Conservation (phyloP, 176 grass and related monocot species). For the Rhynchospora pubera region DNA sequence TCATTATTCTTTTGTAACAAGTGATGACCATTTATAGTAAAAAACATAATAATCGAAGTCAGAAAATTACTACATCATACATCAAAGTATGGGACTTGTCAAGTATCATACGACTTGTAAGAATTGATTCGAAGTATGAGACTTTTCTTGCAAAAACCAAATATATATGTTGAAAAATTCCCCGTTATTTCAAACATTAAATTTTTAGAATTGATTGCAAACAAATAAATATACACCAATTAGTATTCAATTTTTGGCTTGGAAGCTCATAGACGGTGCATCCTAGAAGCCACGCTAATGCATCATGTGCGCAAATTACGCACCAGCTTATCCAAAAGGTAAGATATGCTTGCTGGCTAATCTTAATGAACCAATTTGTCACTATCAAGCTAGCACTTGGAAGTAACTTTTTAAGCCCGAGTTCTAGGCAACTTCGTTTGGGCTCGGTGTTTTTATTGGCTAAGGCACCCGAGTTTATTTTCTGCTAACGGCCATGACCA, state of each 20-base stretch:
- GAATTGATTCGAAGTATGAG: too few relatives aligned
- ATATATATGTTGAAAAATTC: too few relatives aligned
- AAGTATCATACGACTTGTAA: too few relatives aligned
- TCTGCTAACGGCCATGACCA: not conserved
- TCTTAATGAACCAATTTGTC: not conserved
- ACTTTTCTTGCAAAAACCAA: too few relatives aligned
- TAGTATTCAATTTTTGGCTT: not conserved
- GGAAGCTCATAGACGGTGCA: not conserved
- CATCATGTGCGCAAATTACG: not conserved
- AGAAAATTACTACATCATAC: too few relatives aligned
- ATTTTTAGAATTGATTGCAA: too few relatives aligned
- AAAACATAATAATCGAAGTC: too few relatives aligned
- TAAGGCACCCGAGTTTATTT: not conserved
- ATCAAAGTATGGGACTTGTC: too few relatives aligned
- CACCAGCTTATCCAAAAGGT: not conserved
- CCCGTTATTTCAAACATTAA: too few relatives aligned
- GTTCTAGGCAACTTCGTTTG: constrained; percentile 13
- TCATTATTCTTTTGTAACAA: too few relatives aligned
- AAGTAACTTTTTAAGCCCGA: not conserved
- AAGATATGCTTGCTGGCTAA: not conserved
- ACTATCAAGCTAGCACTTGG: not conserved
- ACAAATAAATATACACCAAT: too few relatives aligned
- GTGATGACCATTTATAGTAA: too few relatives aligned
- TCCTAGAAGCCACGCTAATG: not conserved
- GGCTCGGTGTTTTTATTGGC: not conserved